phyloP scores from a whole-genome alignment of 2,329 filamentous ascomycete genomes.

The Decorospora gaudefroyi region DNA sequence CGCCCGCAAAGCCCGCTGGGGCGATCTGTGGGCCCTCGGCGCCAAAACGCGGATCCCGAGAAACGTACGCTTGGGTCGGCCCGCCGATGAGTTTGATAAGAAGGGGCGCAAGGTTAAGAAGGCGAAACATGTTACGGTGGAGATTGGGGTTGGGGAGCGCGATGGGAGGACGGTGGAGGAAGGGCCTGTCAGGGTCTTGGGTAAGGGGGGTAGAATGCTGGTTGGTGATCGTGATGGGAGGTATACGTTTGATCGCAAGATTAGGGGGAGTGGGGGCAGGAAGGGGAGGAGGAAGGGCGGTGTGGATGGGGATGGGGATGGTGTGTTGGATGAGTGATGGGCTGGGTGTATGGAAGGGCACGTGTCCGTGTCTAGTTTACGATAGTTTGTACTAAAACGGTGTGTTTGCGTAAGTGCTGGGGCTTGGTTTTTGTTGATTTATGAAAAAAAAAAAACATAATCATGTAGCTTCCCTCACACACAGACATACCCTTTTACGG shows the following conservation, averaged over 20 bases:
- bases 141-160: constrained; percentile 35
- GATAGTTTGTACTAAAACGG: too few species aligned
- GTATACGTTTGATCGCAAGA: constrained; percentile 42
- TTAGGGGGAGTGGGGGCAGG: constrained; percentile 45
- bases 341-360: not conserved
- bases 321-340: constrained; percentile 22
- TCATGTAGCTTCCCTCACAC: too few species aligned
- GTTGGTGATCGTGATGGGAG: constrained; percentile 39
- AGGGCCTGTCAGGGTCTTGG: constrained; percentile 21
- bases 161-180: constrained; percentile 29
- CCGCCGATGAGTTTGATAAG: constrained; percentile 49
- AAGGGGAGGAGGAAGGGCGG: constrained; percentile 48
- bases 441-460: too few species aligned
- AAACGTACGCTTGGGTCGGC: constrained; percentile 62
- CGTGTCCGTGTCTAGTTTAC: too few species aligned
- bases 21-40: constrained; percentile 92
- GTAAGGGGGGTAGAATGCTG: constrained; percentile 28
- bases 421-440: too few species aligned
- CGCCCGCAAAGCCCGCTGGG: constrained; percentile 87
- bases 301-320: constrained; percentile 8
- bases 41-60: constrained; percentile 79
- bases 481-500: too few species aligned
- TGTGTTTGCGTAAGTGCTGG: too few species aligned
- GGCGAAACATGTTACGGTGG: constrained; percentile 38
- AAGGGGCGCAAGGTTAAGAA: constrained; percentile 45